phyloP scores from a whole-genome alignment of 768 basidiomycete genomes.

The Asterophora parasitica region DNA sequence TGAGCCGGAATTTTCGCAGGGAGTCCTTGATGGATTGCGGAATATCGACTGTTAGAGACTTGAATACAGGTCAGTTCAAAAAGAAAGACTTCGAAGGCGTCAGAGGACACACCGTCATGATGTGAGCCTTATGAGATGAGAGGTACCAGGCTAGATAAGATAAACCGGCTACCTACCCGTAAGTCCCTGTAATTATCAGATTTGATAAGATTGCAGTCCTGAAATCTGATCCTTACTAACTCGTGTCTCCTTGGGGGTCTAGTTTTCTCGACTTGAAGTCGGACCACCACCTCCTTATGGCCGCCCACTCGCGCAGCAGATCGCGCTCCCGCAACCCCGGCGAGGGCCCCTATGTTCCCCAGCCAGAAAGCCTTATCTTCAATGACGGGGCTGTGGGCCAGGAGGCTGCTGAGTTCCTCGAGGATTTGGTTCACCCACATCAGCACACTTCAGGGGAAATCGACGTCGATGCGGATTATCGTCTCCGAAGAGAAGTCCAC shows the following conservation, averaged over 20 bases:
- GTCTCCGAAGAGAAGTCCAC: constrained; percentile 9
- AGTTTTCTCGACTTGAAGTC: background rate
- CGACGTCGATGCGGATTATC: constrained; percentile 22
- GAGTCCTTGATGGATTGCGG: constrained; percentile 71
- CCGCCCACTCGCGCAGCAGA: background rate
- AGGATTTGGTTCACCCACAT: constrained; percentile 40
- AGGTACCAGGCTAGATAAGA: constrained; percentile 22
- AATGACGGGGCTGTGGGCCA: constrained; percentile 43
- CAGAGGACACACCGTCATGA: background rate
- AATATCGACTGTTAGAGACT: constrained; percentile 83
- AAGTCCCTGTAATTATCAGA: too few relatives aligned
- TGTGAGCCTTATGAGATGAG: too few relatives aligned
- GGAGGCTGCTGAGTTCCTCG: constrained; percentile 41
- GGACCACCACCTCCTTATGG: constrained; percentile 2
- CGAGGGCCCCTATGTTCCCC: constrained; percentile 21
- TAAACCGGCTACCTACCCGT: constrained; percentile 10
- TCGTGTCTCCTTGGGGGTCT: constrained; percentile 2
- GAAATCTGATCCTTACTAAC: background rate
- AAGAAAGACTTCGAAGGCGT: background rate
- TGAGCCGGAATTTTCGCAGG: constrained; percentile 75
- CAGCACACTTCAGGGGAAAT: constrained; percentile 26
- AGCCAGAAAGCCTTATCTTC: constrained; percentile 34
- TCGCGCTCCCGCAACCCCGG: constrained; percentile 10
- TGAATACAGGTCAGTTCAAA: constrained; percentile 6
- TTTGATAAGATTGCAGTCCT: background rate